Conservation (phyloP, 2,329 filamentous ascomycete species). For the Monosporascus sp. region DNA sequence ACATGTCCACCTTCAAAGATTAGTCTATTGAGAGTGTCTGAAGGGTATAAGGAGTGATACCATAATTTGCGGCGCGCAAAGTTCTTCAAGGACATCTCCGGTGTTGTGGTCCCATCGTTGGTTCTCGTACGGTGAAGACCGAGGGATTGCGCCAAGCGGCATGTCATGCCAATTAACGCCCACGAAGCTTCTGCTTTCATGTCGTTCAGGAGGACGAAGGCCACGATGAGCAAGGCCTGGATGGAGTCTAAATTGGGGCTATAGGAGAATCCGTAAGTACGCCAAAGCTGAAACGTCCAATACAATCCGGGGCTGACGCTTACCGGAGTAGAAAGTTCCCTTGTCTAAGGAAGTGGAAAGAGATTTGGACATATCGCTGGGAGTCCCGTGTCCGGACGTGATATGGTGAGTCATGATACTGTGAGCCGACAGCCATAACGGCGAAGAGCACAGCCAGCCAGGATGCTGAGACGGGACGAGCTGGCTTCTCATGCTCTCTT, state of each 20-base stretch:
- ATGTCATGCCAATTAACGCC: conserved; percentile 59
- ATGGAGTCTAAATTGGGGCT: conserved; percentile 61
- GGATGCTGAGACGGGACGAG: conserved; percentile 53
- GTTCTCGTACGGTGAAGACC: conserved; percentile 49
- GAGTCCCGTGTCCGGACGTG: conserved; percentile 54
- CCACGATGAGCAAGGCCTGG: conserved; percentile 56
- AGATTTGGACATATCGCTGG: conserved; percentile 57
- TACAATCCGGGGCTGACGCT: conserved; percentile 6
- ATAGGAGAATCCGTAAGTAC: not conserved
- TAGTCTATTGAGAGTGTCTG: not conserved
- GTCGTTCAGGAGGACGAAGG: conserved; percentile 60
- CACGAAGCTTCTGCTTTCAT: conserved; percentile 67
- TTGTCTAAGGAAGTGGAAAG: conserved; percentile 58
- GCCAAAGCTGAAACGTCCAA: too few species aligned
- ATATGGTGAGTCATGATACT: conserved; percentile 61
- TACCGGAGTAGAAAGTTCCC: conserved; percentile 58
- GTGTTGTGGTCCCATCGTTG: conserved; percentile 39
- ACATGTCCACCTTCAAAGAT: conserved; percentile 47
- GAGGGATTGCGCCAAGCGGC: conserved; percentile 59
- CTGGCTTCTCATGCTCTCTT: conserved; percentile 37
- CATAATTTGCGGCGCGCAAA: conserved; percentile 51
- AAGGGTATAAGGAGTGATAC: conserved; percentile 26
- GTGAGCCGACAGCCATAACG: conserved; percentile 59
- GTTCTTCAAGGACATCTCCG: conserved; percentile 45
- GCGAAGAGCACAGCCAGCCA: conserved; percentile 63